Percentiles rank a stretch among this genome's conserved stretches.
These are phyloP conservation scores for Daldinia childiae DNA, from an alignment of 495 filamentous ascomycete species.

Conservation along the genomic window DNA sequence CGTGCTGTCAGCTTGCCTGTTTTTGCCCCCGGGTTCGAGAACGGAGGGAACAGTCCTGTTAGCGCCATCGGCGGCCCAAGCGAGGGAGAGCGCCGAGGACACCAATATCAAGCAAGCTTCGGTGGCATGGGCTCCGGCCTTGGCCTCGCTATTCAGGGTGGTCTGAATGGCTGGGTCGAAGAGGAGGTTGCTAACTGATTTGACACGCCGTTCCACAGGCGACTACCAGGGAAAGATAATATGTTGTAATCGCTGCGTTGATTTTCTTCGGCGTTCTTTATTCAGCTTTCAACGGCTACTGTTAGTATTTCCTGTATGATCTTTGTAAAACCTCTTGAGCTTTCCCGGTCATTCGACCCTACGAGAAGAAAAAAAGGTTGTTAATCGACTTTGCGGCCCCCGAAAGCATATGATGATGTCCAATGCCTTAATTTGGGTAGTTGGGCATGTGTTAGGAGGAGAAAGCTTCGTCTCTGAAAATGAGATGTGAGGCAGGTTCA, in stretches of 20 bases:
- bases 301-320: constrained; percentile 45
- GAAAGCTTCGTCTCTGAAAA: constrained; percentile 29
- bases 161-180: constrained; percentile 65
- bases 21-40: constrained; percentile 62
- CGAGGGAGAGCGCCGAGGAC: constrained; percentile 59
- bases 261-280: constrained; percentile 44
- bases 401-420: not conserved
- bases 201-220: constrained; percentile 11
- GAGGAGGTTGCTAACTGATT: constrained; percentile 63
- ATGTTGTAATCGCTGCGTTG: constrained; percentile 50
- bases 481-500: constrained; percentile 24
- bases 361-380: constrained; percentile 22
- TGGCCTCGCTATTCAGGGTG: constrained; percentile 61
- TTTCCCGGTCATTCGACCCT: constrained; percentile 29
- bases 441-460: constrained; percentile 14
- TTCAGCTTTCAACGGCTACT: constrained; percentile 37
- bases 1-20: constrained; percentile 86
- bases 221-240: constrained; percentile 39
- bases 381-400: constrained; percentile 3
- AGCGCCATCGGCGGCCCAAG: constrained; percentile 53
- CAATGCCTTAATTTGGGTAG: constrained; percentile 1
- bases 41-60: constrained; percentile 58
- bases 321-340: constrained; percentile 39
- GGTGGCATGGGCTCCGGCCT: constrained; percentile 61
- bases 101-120: constrained; percentile 65